Evolutionary conservation across 139 green algal species (phyloP).

Genomic region (Asterochloris sp.): DNA sequence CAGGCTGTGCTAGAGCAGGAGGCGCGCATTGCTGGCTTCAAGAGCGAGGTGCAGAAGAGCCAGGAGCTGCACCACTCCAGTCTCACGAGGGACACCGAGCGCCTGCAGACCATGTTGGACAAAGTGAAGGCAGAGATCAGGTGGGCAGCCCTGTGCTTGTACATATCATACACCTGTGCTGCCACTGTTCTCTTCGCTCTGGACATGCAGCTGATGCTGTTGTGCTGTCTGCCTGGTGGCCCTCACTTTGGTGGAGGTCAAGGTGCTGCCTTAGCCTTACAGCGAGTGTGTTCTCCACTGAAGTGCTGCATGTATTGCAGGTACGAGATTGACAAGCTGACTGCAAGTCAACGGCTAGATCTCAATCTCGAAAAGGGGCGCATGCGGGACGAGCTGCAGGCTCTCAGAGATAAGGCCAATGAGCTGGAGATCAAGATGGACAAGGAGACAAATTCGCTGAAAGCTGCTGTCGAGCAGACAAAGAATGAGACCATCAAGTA

Average conservation of each 20-base stretch:
- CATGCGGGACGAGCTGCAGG: conserved; percentile 86
- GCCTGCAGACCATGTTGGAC: conserved; percentile 81
- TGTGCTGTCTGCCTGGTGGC: no score
- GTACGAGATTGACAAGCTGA: conserved; percentile 95
- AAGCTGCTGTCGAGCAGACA: conserved; percentile 77
- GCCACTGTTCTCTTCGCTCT: no score
- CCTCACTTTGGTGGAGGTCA: background rate
- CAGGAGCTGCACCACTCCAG: conserved; percentile 66
- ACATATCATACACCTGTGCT: no score
- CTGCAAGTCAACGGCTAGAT: conserved; percentile 85
- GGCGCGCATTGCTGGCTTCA: conserved; percentile 60
- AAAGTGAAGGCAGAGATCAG: conserved; percentile 85
- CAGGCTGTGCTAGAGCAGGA: conserved; percentile 72
- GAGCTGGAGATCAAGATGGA: conserved; percentile 84
- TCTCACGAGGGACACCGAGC: conserved; percentile 74
- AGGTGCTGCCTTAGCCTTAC: background rate
- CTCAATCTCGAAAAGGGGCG: conserved; percentile 94
- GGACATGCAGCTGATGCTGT: no score
- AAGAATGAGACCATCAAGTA: conserved; percentile 85
- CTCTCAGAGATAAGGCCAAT: conserved; percentile 76
- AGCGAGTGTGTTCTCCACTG: no score
- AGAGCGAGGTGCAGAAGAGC: conserved; percentile 74
- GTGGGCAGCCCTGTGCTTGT: conserved; percentile 25
- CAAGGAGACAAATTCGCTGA: conserved; percentile 83
- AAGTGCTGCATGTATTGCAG: conserved; percentile 30